phyloP scores from a whole-genome alignment of 2,329 filamentous ascomycete species.

The Rugonectria rugulosa region DNA sequence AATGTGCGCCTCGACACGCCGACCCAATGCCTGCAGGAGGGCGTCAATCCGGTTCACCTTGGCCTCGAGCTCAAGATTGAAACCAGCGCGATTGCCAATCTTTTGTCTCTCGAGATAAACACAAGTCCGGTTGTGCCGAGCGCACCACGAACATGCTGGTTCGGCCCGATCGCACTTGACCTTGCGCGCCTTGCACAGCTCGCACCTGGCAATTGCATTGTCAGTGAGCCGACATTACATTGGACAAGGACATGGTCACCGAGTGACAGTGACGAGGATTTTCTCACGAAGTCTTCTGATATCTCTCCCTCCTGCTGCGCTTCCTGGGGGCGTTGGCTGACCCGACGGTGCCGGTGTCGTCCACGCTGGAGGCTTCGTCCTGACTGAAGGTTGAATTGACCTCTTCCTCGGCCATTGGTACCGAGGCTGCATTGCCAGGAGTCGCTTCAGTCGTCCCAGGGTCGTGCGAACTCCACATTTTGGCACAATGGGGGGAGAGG shows the following conservation, averaged over 20 bases:
- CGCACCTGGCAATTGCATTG: conserved; percentile 45
- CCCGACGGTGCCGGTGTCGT: conserved; percentile 39
- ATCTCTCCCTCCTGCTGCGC: conserved; percentile 50
- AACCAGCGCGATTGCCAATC: conserved; percentile 69
- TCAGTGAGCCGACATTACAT: conserved; percentile 7
- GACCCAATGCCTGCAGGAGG: conserved; percentile 50
- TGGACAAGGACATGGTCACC: not conserved
- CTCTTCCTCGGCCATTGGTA: conserved; percentile 46
- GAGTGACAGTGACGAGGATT: conserved; percentile 5
- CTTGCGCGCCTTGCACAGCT: conserved; percentile 55
- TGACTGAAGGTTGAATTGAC: conserved; percentile 46
- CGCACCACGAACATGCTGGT: conserved; percentile 74
- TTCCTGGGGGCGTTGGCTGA: conserved; percentile 43
- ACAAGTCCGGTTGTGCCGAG: conserved; percentile 70
- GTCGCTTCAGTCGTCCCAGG: conserved; percentile 37
- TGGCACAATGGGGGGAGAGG: conserved; percentile 5
- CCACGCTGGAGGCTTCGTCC: conserved; percentile 48
- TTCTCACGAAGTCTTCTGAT: conserved; percentile 54
- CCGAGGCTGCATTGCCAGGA: conserved; percentile 35
- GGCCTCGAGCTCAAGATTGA: conserved; percentile 66
- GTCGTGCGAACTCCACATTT: conserved; percentile 41
- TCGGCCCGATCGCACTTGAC: conserved; percentile 61
- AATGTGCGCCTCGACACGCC: conserved; percentile 53
- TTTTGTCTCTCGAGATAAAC: conserved; percentile 77
- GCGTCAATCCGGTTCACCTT: conserved; percentile 63